Conservation (phyloP, 75 land plant species). For the Ceratopteris richardii region DNA sequence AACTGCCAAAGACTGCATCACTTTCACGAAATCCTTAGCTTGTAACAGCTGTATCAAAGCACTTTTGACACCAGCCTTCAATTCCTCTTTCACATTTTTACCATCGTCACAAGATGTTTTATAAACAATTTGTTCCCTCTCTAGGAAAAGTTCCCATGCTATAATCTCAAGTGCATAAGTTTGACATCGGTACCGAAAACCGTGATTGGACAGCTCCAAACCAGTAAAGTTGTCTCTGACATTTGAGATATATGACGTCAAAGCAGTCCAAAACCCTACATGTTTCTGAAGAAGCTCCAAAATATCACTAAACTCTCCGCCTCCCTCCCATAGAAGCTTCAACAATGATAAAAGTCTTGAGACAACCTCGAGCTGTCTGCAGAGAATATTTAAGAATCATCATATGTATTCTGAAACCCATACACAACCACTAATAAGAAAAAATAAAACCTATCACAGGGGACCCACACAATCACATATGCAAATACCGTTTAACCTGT, state of each 20-base stretch:
- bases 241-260: conserved; percentile 28
- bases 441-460: too few species aligned
- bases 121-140: conserved; percentile 21
- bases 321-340: conserved; percentile 61
- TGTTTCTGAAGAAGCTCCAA: conserved; percentile 37
- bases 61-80: neutral
- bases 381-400: conserved; percentile 2
- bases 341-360: conserved; percentile 41
- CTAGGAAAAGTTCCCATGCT: conserved; percentile 57
- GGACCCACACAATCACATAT: too few species aligned
- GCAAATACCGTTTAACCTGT: too few species aligned
- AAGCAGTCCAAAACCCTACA: conserved; percentile 47
- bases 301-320: conserved; percentile 38
- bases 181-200: conserved; percentile 51
- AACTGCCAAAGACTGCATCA: neutral
- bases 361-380: conserved; percentile 49
- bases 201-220: conserved; percentile 8
- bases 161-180: conserved; percentile 52
- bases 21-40: neutral
- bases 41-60: neutral
- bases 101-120: conserved; percentile 17
- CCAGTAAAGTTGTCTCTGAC: neutral
- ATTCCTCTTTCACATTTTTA: conserved; percentile 24
- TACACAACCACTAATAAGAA: too few species aligned
- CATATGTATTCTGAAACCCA: neutral